A percentile compares a stretch with the other conserved stretches of the same genome.
These are phyloP conservation scores for Agapanthus africanus DNA, from an alignment of 106 monocot species.

Conservation along the genomic window DNA sequence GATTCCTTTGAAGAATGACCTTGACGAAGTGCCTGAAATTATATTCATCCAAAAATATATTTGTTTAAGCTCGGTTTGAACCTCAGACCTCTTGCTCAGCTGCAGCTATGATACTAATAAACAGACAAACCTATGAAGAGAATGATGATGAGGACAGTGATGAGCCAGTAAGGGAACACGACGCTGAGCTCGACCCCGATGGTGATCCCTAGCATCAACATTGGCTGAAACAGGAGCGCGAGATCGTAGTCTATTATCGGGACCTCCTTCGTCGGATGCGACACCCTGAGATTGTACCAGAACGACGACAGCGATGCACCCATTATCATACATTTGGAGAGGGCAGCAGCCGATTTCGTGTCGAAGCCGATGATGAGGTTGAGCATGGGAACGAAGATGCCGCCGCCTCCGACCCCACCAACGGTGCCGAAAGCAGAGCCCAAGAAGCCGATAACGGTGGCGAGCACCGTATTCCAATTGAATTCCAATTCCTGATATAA, in stretches of 20 bases:
- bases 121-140: conserved; percentile 59
- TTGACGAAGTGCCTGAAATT: conserved; percentile 68
- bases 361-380: conserved; percentile 93
- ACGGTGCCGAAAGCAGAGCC: conserved; percentile 95
- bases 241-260: conserved; percentile 95
- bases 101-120: too few species aligned
- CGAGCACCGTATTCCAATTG: conserved; percentile 57
- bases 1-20: conserved; percentile 80
- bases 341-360: conserved; percentile 92
- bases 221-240: conserved; percentile 92
- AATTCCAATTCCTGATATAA: conserved; percentile 45
- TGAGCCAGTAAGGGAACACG: conserved; percentile 95
- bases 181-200: conserved; percentile 90
- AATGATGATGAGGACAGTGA: conserved; percentile 87
- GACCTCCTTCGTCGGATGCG: conserved; percentile 82
- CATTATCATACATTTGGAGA: conserved; percentile 99
- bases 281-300: conserved; percentile 87
- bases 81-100: too few species aligned
- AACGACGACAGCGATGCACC: conserved; percentile 90
- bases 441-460: conserved; percentile 69
- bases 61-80: too few species aligned
- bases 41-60: neutral
- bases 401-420: conserved; percentile 97
- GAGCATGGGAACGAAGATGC: conserved; percentile 93
- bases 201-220: conserved; percentile 98